Evolutionary conservation across 768 basidiomycete genomes (phyloP).

Genomic region (Lactarius evosmus): DNA sequence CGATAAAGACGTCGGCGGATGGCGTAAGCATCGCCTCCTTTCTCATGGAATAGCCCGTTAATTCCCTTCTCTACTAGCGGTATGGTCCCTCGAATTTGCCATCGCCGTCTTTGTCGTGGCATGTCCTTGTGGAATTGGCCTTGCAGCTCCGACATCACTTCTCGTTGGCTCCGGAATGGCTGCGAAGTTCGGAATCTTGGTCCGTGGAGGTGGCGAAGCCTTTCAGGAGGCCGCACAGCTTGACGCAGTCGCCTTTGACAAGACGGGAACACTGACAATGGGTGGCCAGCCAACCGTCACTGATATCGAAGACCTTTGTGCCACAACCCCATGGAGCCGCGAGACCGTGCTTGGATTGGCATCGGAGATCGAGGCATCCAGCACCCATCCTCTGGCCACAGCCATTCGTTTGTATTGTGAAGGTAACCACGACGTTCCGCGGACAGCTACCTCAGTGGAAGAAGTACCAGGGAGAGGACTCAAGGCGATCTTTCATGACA

Average conservation of each 20-base stretch:
- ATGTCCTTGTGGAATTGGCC: conserved; percentile 82
- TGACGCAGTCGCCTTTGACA: conserved; percentile 76
- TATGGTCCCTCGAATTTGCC: conserved; percentile 79
- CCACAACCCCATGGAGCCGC: conserved; percentile 33
- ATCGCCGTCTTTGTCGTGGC: conserved; percentile 82
- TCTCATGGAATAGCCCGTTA: neutral
- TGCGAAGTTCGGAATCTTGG: conserved; percentile 75
- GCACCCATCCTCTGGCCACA: conserved; percentile 62
- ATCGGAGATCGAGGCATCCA: conserved; percentile 51
- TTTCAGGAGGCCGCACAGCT: conserved; percentile 79
- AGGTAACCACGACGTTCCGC: conserved; percentile 33
- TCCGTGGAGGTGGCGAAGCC: conserved; percentile 84
- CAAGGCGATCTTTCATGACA: conserved; percentile 44
- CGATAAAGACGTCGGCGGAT: conserved; percentile 51
- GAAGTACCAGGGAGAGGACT: conserved; percentile 70
- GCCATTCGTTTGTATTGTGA: conserved; percentile 54
- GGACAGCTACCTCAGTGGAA: conserved; percentile 41
- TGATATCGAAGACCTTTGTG: conserved; percentile 41
- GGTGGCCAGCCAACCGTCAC: conserved; percentile 63
- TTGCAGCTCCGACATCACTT: conserved; percentile 84
- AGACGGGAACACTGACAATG: conserved; percentile 79
- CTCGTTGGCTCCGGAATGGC: conserved; percentile 80
- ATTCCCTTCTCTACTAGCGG: conserved; percentile 37
- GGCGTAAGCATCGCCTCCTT: conserved; percentile 48
- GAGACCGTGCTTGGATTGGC: conserved; percentile 51